phyloP scores from a whole-genome alignment of 140 eudicot genomes.

The Ambrosia hybrid region DNA sequence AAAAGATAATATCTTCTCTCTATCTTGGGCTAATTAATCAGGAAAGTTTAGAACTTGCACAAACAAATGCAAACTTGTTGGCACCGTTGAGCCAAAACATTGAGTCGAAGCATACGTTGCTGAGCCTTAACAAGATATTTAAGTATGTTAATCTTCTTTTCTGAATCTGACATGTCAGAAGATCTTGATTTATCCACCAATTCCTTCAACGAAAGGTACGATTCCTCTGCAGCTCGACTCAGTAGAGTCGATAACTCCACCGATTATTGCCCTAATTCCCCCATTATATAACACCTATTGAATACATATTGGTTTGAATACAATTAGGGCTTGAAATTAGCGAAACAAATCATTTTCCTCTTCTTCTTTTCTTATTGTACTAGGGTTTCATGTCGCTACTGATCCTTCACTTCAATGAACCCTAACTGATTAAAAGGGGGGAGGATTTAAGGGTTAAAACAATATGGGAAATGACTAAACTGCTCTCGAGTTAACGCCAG shows the following conservation, averaged over 20 bases:
- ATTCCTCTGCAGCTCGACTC: conserved; percentile 85
- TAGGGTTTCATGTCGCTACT: not conserved
- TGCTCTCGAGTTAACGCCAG: too few species aligned
- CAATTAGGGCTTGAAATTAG: too few species aligned
- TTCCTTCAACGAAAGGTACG: conserved; percentile 74
- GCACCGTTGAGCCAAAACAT: conserved; percentile 95
- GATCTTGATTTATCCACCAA: conserved; percentile 82
- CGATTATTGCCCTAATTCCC: conserved; percentile 87
- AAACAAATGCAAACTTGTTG: conserved; percentile 60
- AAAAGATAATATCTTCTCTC: too few species aligned
- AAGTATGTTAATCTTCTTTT: conserved; percentile 82
- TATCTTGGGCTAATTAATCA: too few species aligned
- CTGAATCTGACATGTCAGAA: conserved; percentile 74
- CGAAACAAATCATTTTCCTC: too few species aligned
- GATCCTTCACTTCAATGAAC: conserved; percentile 2
- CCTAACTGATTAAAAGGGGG: too few species aligned
- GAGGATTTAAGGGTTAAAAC: too few species aligned
- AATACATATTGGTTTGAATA: too few species aligned
- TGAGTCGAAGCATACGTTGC: conserved; percentile 96
- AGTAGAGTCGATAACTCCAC: conserved; percentile 87
- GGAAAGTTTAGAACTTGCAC: too few species aligned
- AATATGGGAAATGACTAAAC: too few species aligned
- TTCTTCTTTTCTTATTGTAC: too few species aligned
- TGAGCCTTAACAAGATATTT: conserved; percentile 87
- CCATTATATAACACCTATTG: conserved; percentile 36